Conservation (phyloP, 2,329 filamentous ascomycete genomes). For the Pseudopyrenochaeta lycopersici region DNA sequence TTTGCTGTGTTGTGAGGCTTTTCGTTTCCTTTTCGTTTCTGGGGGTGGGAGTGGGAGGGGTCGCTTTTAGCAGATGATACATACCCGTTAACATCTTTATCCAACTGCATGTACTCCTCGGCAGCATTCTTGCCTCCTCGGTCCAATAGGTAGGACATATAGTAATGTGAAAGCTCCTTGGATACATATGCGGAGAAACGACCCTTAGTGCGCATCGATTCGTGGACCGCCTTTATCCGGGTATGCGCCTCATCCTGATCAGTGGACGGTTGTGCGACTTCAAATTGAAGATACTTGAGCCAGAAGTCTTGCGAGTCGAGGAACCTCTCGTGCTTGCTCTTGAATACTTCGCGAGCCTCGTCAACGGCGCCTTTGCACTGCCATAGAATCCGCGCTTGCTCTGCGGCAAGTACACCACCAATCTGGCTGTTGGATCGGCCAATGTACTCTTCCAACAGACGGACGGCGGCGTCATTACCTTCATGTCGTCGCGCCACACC, state of each 20-base stretch:
- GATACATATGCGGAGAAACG: conserved; percentile 72
- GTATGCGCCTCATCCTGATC: conserved; percentile 70
- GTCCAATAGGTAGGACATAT: conserved; percentile 85
- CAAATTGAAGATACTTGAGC: conserved; percentile 87
- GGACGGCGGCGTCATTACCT: conserved; percentile 84
- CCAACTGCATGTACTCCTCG: conserved; percentile 83
- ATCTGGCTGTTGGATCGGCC: conserved; percentile 76
- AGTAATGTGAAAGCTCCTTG: conserved; percentile 78
- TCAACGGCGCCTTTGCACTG: conserved; percentile 82
- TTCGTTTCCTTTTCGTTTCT: conserved; percentile 37
- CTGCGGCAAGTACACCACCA: conserved; percentile 85
- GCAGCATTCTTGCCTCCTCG: conserved; percentile 83
- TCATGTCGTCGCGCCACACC: conserved; percentile 85
- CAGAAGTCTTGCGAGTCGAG: conserved; percentile 88
- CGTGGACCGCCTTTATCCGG: conserved; percentile 82
- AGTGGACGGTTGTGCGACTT: conserved; percentile 81
- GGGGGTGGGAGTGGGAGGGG: conserved; percentile 29
- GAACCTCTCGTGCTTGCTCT: conserved; percentile 84
- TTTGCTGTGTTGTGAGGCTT: conserved; percentile 46
- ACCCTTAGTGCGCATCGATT: conserved; percentile 77
- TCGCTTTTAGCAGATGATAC: conserved; percentile 44
- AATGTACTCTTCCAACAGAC: conserved; percentile 82
- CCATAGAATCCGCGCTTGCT: conserved; percentile 89
- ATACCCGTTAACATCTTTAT: conserved; percentile 84
- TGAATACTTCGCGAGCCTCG: conserved; percentile 84